These are phyloP conservation scores for Euphorbia peplus DNA, from an alignment of 345 rosid species.

Conservation along the genomic window DNA sequence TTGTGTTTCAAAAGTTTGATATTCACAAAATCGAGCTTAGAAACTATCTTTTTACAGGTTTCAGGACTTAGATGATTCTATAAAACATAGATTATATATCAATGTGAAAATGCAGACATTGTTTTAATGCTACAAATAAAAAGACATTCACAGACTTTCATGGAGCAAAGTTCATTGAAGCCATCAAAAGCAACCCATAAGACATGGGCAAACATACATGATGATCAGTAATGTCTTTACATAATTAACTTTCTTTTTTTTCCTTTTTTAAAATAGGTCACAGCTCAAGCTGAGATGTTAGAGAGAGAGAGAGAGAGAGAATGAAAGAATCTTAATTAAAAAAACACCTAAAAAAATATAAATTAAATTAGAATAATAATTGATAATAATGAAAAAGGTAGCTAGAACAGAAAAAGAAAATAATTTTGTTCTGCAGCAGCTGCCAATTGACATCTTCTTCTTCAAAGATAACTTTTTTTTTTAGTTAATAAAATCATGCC, in stretches of 20 bases:
- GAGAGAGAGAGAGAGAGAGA: constrained; percentile 34
- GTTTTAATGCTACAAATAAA: background rate
- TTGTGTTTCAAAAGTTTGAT: no score
- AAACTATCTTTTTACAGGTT: no score
- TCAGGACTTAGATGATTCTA: no score
- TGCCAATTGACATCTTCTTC: constrained; percentile 13
- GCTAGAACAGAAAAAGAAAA: constrained; percentile 45
- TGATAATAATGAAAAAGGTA: constrained; percentile 18
- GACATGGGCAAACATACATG: constrained; percentile 11
- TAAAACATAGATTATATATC: no score
- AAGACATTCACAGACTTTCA: constrained; percentile 10
- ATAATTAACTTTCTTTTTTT: background rate
- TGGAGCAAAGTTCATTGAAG: constrained; percentile 12
- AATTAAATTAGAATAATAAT: background rate
- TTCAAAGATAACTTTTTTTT: constrained; percentile 9
- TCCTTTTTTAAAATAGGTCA: constrained; percentile 14
- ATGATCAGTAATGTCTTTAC: constrained; percentile 7
- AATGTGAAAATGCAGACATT: no score
- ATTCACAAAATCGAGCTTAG: no score
- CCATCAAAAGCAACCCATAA: constrained; percentile 17
- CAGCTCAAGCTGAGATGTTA: constrained; percentile 36
- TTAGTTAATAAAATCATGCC: constrained; percentile 13
- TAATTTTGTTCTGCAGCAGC: constrained; percentile 54
- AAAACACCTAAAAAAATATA: constrained; percentile 18
- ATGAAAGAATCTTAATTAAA: constrained; percentile 39